Evolutionary conservation across 1,284 basidiomycete genomes (phyloP).

Genomic region (Papiliotrema fonsecae): DNA sequence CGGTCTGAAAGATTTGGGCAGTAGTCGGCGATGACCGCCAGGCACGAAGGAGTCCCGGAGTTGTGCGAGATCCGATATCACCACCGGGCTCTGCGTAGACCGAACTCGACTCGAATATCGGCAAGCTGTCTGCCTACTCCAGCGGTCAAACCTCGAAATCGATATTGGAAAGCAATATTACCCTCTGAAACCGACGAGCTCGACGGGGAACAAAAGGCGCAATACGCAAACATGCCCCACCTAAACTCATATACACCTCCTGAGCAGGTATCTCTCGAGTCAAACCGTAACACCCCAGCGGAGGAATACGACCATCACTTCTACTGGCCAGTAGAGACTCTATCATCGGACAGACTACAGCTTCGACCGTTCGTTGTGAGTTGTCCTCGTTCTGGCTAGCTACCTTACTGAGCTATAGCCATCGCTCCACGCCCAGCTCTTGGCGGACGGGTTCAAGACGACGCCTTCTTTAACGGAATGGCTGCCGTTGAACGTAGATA

Average conservation of each 20-base stretch:
- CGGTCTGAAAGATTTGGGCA: background rate
- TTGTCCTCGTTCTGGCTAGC: background rate
- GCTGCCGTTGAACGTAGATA: slow-evolving; percentile 15
- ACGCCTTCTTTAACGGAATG: slow-evolving; percentile 26
- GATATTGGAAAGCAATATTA: too few species aligned
- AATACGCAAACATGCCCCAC: background rate
- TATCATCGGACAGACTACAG: slow-evolving; percentile 33
- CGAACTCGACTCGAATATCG: too few species aligned
- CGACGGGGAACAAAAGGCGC: background rate
- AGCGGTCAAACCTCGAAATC: too few species aligned
- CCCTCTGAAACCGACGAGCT: too few species aligned
- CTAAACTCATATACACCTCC: slow-evolving; percentile 25
- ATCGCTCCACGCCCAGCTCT: slow-evolving; percentile 28
- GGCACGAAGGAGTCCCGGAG: too few species aligned
- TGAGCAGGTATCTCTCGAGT: slow-evolving; percentile 10
- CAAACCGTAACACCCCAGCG: slow-evolving; percentile 28
- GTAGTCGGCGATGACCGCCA: background rate
- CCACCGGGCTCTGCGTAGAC: too few species aligned
- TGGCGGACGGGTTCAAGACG: slow-evolving; percentile 24
- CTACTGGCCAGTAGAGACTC: slow-evolving; percentile 25
- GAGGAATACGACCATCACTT: slow-evolving; percentile 46
- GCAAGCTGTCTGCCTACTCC: too few species aligned
- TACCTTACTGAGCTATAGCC: slow-evolving; percentile 12
- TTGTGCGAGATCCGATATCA: too few species aligned
- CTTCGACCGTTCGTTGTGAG: slow-evolving; percentile 30